A percentile compares a stretch with the other conserved stretches of the same genome.
Conservation (phyloP, 129 eudicot genomes). For the Flaveria robusta region DNA sequence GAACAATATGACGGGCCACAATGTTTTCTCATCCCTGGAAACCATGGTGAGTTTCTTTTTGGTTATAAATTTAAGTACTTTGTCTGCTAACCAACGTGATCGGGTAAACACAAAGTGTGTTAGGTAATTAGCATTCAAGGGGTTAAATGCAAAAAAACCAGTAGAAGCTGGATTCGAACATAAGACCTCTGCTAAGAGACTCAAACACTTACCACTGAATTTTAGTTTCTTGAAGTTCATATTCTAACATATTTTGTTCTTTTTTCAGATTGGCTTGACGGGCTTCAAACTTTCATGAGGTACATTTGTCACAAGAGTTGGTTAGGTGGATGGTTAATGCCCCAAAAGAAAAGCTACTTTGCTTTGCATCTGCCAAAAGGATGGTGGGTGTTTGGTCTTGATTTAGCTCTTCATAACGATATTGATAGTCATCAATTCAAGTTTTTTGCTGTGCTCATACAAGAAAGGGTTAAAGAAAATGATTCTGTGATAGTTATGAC, state of each 20-base stretch:
- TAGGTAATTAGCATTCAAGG: too few relatives aligned
- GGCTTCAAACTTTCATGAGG: constrained; percentile 94
- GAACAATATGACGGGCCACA: constrained; percentile 84
- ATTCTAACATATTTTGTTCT: neutral
- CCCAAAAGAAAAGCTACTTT: constrained; percentile 94
- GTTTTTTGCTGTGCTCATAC: constrained; percentile 68
- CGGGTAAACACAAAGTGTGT: too few relatives aligned
- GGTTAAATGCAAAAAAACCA: too few relatives aligned
- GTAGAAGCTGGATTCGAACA: too few relatives aligned
- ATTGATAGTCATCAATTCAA: constrained; percentile 86
- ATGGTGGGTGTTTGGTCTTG: constrained; percentile 99
- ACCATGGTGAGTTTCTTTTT: constrained; percentile 62
- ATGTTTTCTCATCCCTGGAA: constrained; percentile 93
- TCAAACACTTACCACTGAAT: too few relatives aligned
- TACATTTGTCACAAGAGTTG: constrained; percentile 97
- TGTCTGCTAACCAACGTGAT: too few relatives aligned
- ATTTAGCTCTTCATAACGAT: constrained; percentile 89
- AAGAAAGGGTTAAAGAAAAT: constrained; percentile 71
- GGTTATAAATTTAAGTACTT: too few relatives aligned
- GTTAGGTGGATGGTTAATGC: constrained; percentile 99
- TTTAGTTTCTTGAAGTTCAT: neutral
- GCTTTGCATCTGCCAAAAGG: constrained; percentile 85
- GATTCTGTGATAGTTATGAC: constrained; percentile 95
- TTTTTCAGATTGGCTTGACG: constrained; percentile 91
- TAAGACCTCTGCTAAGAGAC: too few relatives aligned